phyloP scores from a whole-genome alignment of 106 monocot species.

The Acorus calamus region DNA sequence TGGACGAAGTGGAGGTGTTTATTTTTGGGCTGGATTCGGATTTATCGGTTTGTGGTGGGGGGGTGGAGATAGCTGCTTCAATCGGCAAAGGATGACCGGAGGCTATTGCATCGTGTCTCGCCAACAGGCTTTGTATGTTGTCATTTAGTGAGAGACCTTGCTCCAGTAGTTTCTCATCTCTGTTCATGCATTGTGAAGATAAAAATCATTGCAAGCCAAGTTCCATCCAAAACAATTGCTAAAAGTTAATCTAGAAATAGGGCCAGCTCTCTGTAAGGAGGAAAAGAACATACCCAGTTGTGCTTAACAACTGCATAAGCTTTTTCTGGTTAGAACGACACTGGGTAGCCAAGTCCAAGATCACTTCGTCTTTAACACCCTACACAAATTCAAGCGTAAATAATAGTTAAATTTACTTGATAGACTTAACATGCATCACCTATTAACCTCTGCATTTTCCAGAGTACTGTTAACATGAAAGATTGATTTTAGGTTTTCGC shows the following conservation, averaged over 20 bases:
- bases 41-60: no score
- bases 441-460: no score
- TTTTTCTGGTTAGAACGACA: constrained; percentile 74
- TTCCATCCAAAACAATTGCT: background rate
- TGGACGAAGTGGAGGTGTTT: constrained; percentile 4
- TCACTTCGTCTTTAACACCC: constrained; percentile 90
- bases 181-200: constrained; percentile 9
- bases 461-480: no score
- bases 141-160: constrained; percentile 75
- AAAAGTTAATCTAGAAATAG: no score
- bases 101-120: constrained; percentile 53
- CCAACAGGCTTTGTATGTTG: constrained; percentile 55
- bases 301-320: constrained; percentile 53
- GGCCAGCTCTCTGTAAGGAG: background rate
- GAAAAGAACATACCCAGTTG: constrained; percentile 43
- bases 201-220: background rate
- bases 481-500: no score
- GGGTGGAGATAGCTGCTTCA: constrained; percentile 2
- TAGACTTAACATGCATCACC: no score
- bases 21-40: constrained; percentile 11
- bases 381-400: constrained; percentile 7
- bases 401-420: background rate
- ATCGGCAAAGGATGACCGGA: constrained; percentile 51
- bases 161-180: constrained; percentile 74
- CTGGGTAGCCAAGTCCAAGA: constrained; percentile 72